These are phyloP conservation scores for Hanseniaspora meyeri DNA, from an alignment of 805 yeast species.

Conservation along the genomic window DNA sequence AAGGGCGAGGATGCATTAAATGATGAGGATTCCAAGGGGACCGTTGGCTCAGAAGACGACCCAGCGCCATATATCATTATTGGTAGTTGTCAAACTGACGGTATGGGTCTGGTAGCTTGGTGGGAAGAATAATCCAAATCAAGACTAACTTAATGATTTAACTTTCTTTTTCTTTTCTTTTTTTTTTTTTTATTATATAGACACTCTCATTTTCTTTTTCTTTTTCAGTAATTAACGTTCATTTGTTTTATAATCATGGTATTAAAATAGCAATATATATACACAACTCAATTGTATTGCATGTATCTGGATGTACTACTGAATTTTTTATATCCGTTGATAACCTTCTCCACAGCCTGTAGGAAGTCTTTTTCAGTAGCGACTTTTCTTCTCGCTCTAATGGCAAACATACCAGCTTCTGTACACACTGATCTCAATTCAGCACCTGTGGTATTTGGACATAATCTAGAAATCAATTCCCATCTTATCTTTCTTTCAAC, in stretches of 20 bases:
- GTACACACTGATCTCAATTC: conserved; percentile 97
- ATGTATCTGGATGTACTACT: conserved; percentile 93
- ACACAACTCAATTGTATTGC: conserved; percentile 68
- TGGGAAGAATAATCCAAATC: conserved; percentile 45
- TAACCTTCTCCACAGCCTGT: conserved; percentile 95
- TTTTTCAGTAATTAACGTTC: too few species aligned
- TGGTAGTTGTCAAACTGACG: conserved; percentile 89
- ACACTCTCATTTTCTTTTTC: background rate
- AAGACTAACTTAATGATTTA: background rate
- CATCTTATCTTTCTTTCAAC: conserved; percentile 95
- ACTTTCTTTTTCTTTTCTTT: background rate
- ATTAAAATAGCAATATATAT: too few species aligned
- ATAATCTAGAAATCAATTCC: conserved; percentile 93
- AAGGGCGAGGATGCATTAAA: conserved; percentile 16
- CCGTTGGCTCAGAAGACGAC: conserved; percentile 25
- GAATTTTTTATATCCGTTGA: conserved; percentile 96
- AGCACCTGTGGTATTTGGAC: conserved; percentile 98
- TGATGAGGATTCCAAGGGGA: conserved; percentile 19
- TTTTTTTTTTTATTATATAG: background rate
- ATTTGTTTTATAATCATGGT: too few species aligned
- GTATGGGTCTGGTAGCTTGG: conserved; percentile 95
- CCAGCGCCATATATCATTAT: conserved; percentile 73
- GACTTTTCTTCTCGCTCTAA: conserved; percentile 93
- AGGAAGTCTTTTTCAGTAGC: conserved; percentile 96
- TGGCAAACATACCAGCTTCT: conserved; percentile 99